Evolutionary conservation across 1,139 yeast species (phyloP), one percentile per base, ranked within the genome.

Genomic region (Hansenula sp.): DNA sequence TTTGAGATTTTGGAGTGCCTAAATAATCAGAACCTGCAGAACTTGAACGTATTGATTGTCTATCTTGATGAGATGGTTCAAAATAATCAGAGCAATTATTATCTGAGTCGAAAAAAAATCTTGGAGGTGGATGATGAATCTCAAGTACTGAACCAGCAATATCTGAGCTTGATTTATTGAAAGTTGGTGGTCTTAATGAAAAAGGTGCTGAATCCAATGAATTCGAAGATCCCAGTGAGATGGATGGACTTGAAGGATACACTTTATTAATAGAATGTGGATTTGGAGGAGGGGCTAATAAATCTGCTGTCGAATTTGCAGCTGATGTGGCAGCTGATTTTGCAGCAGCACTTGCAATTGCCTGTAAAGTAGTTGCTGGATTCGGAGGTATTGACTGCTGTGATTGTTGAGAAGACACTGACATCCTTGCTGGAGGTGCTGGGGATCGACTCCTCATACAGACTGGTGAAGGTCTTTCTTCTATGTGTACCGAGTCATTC

Each of bases 231-330:
- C 44, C 42, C 1, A 36, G 27, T 0, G 53, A 46, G 1, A 53
- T 40, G 2, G 51, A 45, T 2, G 50, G 47, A 30, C 53, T 46
- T 18, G 54, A 42, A 1, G 45, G 45, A 33, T 50, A 41, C 1
- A 40, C 41, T 5, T 44, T 40, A 29, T 43, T 39, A 27, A 39
- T 17, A 1, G 44, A 3, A n/a, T 38, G 32, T 14, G 33, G 19
- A 17, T 45, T 52, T 8, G 56, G 55, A 5, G 56, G 57, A 1
- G 46, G 42, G 16, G 48, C 26, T 20, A 38, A 40, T 14, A 50
- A 50, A 2, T 29, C 34, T 4, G 41, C 32, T 11, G 21, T 17
- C 18, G 42, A 50, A 2, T 29, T 29, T 4, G 41, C 32, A 18
- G 21, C 18, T 20, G 41, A 39, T 1, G 45, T 31, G 1, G 52